phyloP scores from a whole-genome alignment of 768 basidiomycete genomes.

The Mycena leptocephala region DNA sequence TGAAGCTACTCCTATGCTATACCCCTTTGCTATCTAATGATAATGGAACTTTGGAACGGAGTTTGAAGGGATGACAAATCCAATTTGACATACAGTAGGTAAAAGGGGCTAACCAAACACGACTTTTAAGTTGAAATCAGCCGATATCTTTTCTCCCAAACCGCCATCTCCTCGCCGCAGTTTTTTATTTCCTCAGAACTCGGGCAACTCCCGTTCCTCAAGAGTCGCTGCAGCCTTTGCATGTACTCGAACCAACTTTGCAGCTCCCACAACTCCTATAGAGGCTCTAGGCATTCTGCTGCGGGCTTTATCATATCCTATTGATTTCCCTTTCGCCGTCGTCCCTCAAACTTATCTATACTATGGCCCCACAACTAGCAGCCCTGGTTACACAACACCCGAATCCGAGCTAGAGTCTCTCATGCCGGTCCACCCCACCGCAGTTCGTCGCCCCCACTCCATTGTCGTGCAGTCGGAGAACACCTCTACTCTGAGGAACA shows the following conservation, averaged over 20 bases:
- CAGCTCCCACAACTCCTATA: conserved; percentile 89
- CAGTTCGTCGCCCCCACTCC: conserved; percentile 81
- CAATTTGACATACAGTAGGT: too few species aligned
- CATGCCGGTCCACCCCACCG: conserved; percentile 87
- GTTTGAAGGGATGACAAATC: too few species aligned
- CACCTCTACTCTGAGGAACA: conserved; percentile 87
- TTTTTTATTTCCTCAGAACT: not conserved
- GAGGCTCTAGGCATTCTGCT: conserved; percentile 89
- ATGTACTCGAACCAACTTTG: conserved; percentile 98
- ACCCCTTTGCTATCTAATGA: conserved; percentile 16
- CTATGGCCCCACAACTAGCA: conserved; percentile 72
- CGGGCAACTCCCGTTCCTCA: not conserved
- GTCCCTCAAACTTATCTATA: conserved; percentile 45
- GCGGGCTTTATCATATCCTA: conserved; percentile 75
- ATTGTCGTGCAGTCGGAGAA: conserved; percentile 89
- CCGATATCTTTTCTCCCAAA: not conserved
- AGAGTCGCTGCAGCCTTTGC: conserved; percentile 69
- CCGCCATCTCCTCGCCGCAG: not conserved
- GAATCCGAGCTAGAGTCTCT: conserved; percentile 80
- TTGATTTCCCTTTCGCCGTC: conserved; percentile 48
- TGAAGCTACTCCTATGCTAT: conserved; percentile 10
- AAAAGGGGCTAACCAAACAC: too few species aligned
- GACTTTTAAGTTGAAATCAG: too few species aligned
- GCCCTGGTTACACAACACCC: conserved; percentile 83
- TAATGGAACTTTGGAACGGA: not conserved